Conservation (phyloP, 2,329 filamentous ascomycete genomes). For the Exophiala spinifera region DNA sequence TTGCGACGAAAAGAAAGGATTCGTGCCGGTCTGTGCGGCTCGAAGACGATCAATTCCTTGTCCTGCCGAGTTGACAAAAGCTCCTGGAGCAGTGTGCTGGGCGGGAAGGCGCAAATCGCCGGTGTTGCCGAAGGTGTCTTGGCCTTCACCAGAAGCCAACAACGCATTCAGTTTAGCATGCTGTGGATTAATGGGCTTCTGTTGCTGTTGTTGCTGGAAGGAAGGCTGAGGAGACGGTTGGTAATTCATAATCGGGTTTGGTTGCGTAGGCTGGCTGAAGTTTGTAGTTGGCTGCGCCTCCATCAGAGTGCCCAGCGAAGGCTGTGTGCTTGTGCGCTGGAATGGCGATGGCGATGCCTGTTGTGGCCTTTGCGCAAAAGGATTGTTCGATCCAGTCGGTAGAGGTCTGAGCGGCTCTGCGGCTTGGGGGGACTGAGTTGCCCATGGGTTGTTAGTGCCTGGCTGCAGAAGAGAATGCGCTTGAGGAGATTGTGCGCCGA, state of each 20-base stretch:
- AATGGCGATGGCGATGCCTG: slow-evolving; percentile 51
- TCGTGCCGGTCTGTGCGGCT: slow-evolving; percentile 67
- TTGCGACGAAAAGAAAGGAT: slow-evolving; percentile 83
- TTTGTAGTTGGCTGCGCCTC: slow-evolving; percentile 77
- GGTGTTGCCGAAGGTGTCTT: slow-evolving; percentile 97
- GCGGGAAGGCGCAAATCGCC: slow-evolving; percentile 92
- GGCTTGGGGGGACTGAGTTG: slow-evolving; percentile 59
- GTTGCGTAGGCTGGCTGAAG: slow-evolving; percentile 51
- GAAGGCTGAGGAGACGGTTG: slow-evolving; percentile 42
- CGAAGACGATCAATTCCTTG: slow-evolving; percentile 72
- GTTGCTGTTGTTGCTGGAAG: slow-evolving; percentile 42
- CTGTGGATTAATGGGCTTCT: slow-evolving; percentile 51
- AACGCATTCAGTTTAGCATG: slow-evolving; percentile 78
- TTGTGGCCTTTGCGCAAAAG: slow-evolving; percentile 62
- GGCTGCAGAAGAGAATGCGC: slow-evolving; percentile 59
- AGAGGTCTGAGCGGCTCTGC: slow-evolving; percentile 69
- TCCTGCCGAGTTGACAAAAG: slow-evolving; percentile 93
- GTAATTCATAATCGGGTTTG: slow-evolving; percentile 52
- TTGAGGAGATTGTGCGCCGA: slow-evolving; percentile 43
- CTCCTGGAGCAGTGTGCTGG: slow-evolving; percentile 93
- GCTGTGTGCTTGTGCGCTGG: slow-evolving; percentile 58
- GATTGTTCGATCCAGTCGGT: slow-evolving; percentile 95
- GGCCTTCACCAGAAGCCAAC: slow-evolving; percentile 80
- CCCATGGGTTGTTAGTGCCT: slow-evolving; percentile 94
- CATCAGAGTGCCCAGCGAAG: slow-evolving; percentile 70